Evolutionary conservation across 1,284 basidiomycete species (phyloP).

Genomic region (Amylostereum chailletii): DNA sequence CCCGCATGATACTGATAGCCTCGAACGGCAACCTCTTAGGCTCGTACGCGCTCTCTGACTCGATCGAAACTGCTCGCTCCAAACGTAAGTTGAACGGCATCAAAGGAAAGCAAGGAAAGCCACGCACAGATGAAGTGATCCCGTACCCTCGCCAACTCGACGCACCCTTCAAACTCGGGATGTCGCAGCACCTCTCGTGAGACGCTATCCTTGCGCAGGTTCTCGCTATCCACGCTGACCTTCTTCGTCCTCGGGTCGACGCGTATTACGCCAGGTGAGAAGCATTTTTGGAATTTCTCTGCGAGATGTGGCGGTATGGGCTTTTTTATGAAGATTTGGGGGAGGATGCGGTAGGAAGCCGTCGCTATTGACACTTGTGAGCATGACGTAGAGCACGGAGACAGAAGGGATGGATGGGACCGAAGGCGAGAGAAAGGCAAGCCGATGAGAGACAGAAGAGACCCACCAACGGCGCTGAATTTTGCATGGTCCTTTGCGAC

Average conservation of each 20-base stretch:
- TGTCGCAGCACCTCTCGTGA: slow-evolving; percentile 90
- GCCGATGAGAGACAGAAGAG: neutral
- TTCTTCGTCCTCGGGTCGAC: slow-evolving; percentile 50
- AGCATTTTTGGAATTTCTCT: slow-evolving; percentile 82
- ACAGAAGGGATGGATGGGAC: neutral
- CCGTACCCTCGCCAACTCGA: slow-evolving; percentile 79
- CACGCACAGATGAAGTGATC: slow-evolving; percentile 90
- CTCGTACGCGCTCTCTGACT: slow-evolving; percentile 83
- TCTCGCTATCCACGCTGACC: slow-evolving; percentile 51
- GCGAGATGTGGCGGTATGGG: slow-evolving; percentile 58
- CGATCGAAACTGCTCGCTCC: slow-evolving; percentile 64
- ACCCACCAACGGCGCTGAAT: slow-evolving; percentile 90
- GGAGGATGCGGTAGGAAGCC: slow-evolving; percentile 90
- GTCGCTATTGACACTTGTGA: slow-evolving; percentile 49
- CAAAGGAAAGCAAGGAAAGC: neutral
- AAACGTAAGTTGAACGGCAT: neutral
- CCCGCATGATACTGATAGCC: slow-evolving; percentile 75
- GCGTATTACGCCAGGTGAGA: slow-evolving; percentile 84
- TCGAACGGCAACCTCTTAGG: slow-evolving; percentile 84
- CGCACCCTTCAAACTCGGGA: slow-evolving; percentile 82
- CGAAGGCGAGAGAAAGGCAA: neutral
- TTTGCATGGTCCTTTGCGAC: slow-evolving; percentile 98
- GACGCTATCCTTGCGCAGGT: slow-evolving; percentile 83
- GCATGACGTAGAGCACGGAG: neutral
- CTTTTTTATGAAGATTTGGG: slow-evolving; percentile 75